Conservation (phyloP, 306 rosid species). For the Ammopiptanthus mongolicus region DNA sequence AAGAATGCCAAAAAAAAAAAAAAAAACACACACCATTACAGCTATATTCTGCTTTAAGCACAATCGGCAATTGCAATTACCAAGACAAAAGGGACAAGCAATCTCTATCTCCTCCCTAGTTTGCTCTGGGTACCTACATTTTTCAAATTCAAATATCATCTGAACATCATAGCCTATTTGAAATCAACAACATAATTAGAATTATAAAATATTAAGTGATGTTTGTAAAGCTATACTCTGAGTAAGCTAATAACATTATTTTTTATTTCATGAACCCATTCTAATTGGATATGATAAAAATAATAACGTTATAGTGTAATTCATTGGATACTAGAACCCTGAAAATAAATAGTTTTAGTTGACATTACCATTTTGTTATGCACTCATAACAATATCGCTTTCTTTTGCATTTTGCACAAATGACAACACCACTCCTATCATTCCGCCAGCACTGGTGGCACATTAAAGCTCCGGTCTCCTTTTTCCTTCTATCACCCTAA, state of each 20-base stretch:
- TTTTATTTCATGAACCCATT: background rate
- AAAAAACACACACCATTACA: constrained; percentile 30
- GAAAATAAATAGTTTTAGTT: background rate
- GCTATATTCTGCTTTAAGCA: constrained; percentile 51
- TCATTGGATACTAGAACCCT: background rate
- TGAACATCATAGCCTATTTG: constrained; percentile 11
- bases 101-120: constrained; percentile 42
- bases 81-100: constrained; percentile 54
- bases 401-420: constrained; percentile 47
- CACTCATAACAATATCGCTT: constrained; percentile 58
- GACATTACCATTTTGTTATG: constrained; percentile 55
- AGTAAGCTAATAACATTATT: background rate
- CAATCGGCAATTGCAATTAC: constrained; percentile 57
- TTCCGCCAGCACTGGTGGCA: constrained; percentile 59
- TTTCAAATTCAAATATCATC: constrained; percentile 19
- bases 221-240: background rate
- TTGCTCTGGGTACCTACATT: constrained; percentile 52
- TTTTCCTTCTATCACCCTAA: constrained; percentile 38
- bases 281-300: background rate
- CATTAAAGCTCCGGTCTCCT: constrained; percentile 25
- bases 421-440: constrained; percentile 32
- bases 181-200: constrained; percentile 13
- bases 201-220: constrained; percentile 1
- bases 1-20: constrained; percentile 12
- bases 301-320: background rate